These are phyloP conservation scores for Sherardia arvensis DNA, from an alignment of 257 asterid species.

Conservation along the genomic window DNA sequence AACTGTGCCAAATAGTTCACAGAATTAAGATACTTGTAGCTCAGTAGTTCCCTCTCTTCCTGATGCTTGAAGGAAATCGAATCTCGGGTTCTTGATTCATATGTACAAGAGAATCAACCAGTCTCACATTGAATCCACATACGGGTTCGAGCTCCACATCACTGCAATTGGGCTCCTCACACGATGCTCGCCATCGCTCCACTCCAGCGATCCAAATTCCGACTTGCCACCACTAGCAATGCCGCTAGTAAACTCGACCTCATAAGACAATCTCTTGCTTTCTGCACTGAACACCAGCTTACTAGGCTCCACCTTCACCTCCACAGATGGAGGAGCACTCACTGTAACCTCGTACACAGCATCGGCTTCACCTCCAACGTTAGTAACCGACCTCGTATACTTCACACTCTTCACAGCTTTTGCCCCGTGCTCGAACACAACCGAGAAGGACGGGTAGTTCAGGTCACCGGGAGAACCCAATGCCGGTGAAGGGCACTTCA, in stretches of 20 bases:
- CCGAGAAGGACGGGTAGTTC: conserved; percentile 87
- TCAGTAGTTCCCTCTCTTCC: too few relatives aligned
- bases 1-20: too few relatives aligned
- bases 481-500: conserved; percentile 41
- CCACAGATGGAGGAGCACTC: conserved; percentile 58
- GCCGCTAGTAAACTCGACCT: conserved; percentile 44
- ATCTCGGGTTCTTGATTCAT: neutral
- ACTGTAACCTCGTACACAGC: conserved; percentile 59
- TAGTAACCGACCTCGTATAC: conserved; percentile 58
- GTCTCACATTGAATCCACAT: conserved; percentile 41
- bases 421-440: conserved; percentile 29
- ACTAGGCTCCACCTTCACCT: conserved; percentile 60
- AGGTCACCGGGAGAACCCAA: conserved; percentile 56
- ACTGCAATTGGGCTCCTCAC: conserved; percentile 81
- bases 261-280: conserved; percentile 44
- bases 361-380: conserved; percentile 42
- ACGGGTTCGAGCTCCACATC: conserved; percentile 30
- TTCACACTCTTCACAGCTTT: conserved; percentile 58
- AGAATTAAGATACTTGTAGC: too few relatives aligned
- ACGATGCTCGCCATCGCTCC: conserved; percentile 60
- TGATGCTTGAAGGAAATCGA: neutral
- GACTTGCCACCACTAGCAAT: conserved; percentile 22
- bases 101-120: neutral
- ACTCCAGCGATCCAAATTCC: conserved; percentile 69
- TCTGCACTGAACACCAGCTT: conserved; percentile 44